phyloP scores from a whole-genome alignment of 2,329 filamentous ascomycete species.

The Raffaelea albimanens region DNA sequence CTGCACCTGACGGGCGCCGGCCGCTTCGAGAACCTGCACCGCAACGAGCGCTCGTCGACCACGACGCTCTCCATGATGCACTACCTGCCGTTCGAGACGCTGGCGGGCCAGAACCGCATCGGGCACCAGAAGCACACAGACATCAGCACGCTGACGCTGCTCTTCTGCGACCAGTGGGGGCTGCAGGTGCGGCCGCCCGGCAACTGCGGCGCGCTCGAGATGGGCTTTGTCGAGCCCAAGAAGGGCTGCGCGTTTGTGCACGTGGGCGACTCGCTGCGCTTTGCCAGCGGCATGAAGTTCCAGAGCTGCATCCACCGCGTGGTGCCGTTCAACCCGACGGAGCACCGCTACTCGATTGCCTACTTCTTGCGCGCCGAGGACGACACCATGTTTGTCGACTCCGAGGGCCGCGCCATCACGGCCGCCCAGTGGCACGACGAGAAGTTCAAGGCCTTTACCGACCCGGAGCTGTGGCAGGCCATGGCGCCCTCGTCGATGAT shows the following conservation, averaged over 20 bases:
- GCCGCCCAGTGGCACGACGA: slow-evolving; percentile 45
- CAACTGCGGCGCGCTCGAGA: slow-evolving; percentile 28
- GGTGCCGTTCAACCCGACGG: slow-evolving; percentile 38
- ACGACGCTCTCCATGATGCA: slow-evolving; percentile 46
- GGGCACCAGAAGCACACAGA: slow-evolving; percentile 50
- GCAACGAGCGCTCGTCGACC: slow-evolving; percentile 38
- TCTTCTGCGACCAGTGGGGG: slow-evolving; percentile 48
- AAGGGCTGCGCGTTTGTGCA: slow-evolving; percentile 44
- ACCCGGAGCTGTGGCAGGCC: slow-evolving; percentile 25
- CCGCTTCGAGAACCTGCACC: slow-evolving; percentile 41
- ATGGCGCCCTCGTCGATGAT: slow-evolving; percentile 38
- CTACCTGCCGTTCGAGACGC: slow-evolving; percentile 37
- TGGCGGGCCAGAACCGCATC: slow-evolving; percentile 18
- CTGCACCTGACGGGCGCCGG: slow-evolving; percentile 33
- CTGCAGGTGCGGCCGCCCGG: slow-evolving; percentile 39
- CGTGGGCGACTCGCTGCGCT: slow-evolving; percentile 49
- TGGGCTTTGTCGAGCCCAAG: slow-evolving; percentile 44
- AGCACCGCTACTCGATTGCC: slow-evolving; percentile 50
- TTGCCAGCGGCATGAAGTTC: slow-evolving; percentile 42
- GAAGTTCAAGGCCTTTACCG: slow-evolving; percentile 41
- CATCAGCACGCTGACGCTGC: slow-evolving; percentile 43
- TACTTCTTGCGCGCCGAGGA: slow-evolving; percentile 50
- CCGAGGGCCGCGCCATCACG: slow-evolving; percentile 42
- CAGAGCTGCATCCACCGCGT: slow-evolving; percentile 49
- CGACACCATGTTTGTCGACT: slow-evolving; percentile 45